A percentile compares a stretch with the other conserved stretches of the same genome.
Conservation (phyloP, 192 early-diverging fungal genomes). For the Linnemannia zychae region DNA sequence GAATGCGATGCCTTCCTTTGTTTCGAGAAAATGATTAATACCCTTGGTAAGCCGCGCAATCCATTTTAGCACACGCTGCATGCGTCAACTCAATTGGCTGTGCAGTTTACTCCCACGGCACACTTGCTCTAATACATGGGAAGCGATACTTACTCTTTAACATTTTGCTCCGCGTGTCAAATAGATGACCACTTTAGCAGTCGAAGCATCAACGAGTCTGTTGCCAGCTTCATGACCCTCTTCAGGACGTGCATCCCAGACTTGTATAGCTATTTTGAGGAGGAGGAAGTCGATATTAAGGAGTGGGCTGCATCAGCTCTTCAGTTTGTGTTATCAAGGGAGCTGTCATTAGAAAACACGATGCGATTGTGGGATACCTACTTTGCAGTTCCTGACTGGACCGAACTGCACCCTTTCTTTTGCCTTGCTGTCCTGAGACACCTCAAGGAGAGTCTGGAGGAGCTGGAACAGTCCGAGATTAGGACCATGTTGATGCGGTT, state of each 20-base stretch:
- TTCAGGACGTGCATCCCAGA: conserved; percentile 90
- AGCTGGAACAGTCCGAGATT: conserved; percentile 93
- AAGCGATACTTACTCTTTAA: neutral
- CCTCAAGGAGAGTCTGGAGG: conserved; percentile 86
- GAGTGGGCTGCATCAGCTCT: conserved; percentile 91
- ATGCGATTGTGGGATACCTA: conserved; percentile 93
- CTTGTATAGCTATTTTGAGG: conserved; percentile 94
- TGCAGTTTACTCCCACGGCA: neutral
- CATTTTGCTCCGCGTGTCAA: conserved; percentile 2
- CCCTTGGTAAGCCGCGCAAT: conserved; percentile 71
- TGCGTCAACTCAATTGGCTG: neutral
- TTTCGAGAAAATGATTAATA: conserved; percentile 82
- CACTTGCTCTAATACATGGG: no score
- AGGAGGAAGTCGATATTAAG: conserved; percentile 92
- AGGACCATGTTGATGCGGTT: conserved; percentile 84
- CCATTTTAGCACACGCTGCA: no score
- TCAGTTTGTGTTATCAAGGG: conserved; percentile 82
- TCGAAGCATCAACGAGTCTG: conserved; percentile 77
- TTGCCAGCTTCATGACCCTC: conserved; percentile 89
- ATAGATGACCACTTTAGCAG: conserved; percentile 78
- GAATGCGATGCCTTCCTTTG: conserved; percentile 88
- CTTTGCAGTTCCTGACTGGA: conserved; percentile 80
- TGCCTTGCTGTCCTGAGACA: conserved; percentile 84
- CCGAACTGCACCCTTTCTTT: conserved; percentile 88
- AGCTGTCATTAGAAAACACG: conserved; percentile 85